phyloP scores from a whole-genome alignment of 768 basidiomycete genomes.

The Inosperma sp. region DNA sequence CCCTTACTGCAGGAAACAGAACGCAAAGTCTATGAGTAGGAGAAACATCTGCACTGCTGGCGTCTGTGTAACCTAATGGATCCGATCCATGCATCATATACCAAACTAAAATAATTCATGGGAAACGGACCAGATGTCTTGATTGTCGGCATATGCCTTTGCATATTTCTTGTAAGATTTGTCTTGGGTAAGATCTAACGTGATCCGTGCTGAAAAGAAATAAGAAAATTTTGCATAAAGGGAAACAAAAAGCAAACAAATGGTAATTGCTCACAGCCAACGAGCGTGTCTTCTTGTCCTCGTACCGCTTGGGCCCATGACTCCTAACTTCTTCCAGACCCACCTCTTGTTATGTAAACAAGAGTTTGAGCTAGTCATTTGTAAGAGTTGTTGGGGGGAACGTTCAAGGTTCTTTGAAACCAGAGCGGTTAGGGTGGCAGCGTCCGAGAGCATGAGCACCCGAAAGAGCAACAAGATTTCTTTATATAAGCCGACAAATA shows the following conservation, averaged over 20 bases:
- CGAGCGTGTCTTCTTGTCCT: constrained; percentile 83
- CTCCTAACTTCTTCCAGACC: constrained; percentile 98
- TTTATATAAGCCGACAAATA: constrained; percentile 45
- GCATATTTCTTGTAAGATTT: constrained; percentile 89
- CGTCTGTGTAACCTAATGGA: constrained; percentile 70
- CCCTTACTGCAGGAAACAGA: too few relatives aligned
- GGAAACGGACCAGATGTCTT: constrained; percentile 85
- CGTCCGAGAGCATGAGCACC: constrained; percentile 96
- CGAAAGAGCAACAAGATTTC: constrained; percentile 93
- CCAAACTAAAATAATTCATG: constrained; percentile 87
- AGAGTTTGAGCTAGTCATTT: constrained; percentile 82
- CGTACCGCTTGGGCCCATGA: constrained; percentile 88
- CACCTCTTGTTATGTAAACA: constrained; percentile 90
- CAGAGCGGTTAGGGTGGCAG: constrained; percentile 78
- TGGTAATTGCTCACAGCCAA: constrained; percentile 60
- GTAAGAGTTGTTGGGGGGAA: constrained; percentile 87
- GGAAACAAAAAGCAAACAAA: neutral
- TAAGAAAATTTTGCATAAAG: constrained; percentile 1
- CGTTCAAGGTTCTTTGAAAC: constrained; percentile 88
- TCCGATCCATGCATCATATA: constrained; percentile 85
- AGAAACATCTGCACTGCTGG: too few relatives aligned
- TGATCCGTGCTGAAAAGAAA: constrained; percentile 68
- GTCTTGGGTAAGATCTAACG: constrained; percentile 79
- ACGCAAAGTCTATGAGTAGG: too few relatives aligned
- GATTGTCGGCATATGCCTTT: constrained; percentile 80